These are phyloP conservation scores for Knufia fluminis DNA, from an alignment of 2,329 filamentous ascomycete genomes.

Conservation along the genomic window DNA sequence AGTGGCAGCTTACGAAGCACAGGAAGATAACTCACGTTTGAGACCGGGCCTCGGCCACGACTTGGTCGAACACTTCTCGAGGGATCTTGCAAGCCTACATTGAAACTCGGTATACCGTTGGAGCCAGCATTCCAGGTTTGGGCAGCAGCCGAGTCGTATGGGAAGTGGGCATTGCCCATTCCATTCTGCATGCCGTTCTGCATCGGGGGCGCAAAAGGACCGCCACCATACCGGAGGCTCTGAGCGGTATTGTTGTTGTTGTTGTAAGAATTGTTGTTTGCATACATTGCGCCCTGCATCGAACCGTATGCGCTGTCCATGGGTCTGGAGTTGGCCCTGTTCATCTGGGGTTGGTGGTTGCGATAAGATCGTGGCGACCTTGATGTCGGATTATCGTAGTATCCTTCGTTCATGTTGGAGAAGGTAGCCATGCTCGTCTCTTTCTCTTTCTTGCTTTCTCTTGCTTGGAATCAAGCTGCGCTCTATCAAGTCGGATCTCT, in stretches of 20 bases:
- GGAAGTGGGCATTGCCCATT: conserved; percentile 48
- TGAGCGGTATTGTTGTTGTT: no score
- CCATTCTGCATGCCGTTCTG: conserved; percentile 40
- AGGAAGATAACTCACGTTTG: conserved; percentile 52
- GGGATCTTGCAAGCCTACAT: conserved; percentile 33
- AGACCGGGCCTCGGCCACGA: conserved; percentile 53
- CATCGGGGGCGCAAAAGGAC: conserved; percentile 24
- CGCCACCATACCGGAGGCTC: conserved; percentile 49
- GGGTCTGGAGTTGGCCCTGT: conserved; percentile 57
- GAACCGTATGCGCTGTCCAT: conserved; percentile 61
- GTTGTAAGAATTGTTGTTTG: conserved; percentile 28
- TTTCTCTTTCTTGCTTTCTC: background rate
- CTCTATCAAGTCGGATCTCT: background rate
- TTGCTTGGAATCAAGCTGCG: background rate
- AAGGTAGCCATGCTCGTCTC: conserved; percentile 7
- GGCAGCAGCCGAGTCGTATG: conserved; percentile 59
- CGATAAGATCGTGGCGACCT: conserved; percentile 69
- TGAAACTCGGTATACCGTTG: conserved; percentile 49
- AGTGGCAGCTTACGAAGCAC: background rate
- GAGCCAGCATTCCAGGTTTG: conserved; percentile 73
- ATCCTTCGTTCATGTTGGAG: conserved; percentile 46
- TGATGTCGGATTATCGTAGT: conserved; percentile 61
- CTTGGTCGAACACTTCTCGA: conserved; percentile 48
- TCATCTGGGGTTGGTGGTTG: conserved; percentile 45
- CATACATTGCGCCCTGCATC: conserved; percentile 59